Conservation (phyloP, 176 grass and related monocot species). For the Bonia amplexicaulis region DNA sequence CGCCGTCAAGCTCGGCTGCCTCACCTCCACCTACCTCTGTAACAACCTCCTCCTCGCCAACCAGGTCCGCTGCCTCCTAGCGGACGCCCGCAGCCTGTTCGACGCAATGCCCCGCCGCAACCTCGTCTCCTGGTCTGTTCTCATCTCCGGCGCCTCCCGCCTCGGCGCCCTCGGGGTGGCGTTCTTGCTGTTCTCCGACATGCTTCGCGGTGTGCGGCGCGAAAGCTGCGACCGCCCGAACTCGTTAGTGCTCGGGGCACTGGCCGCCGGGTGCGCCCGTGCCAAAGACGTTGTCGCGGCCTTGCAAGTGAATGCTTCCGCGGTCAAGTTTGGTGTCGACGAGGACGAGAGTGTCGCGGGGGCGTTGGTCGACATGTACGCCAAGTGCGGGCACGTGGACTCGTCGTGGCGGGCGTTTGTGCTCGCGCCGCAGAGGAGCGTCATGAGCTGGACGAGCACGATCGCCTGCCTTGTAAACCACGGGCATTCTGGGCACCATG, state of each 20-base stretch:
- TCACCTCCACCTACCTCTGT: constrained; percentile 51
- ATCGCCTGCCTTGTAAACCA: constrained; percentile 50
- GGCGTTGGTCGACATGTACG: constrained; percentile 51
- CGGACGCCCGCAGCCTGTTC: constrained; percentile 47
- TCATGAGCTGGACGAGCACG: constrained; percentile 60
- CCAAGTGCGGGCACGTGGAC: constrained; percentile 47
- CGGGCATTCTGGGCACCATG: neutral
- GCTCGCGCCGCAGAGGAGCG: constrained; percentile 12
- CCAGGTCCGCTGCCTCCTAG: neutral
- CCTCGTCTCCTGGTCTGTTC: constrained; percentile 44
- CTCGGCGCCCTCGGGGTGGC: constrained; percentile 20
- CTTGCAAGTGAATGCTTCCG: constrained; percentile 30
- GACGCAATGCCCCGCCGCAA: constrained; percentile 58
- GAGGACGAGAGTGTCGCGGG: constrained; percentile 38
- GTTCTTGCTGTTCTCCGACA: constrained; percentile 25
- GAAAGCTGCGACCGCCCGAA: constrained; percentile 21
- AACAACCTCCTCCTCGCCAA: constrained; percentile 38
- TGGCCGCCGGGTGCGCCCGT: constrained; percentile 39
- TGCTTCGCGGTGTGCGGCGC: neutral
- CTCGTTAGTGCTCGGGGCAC: constrained; percentile 31
- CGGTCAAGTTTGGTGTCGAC: constrained; percentile 43
- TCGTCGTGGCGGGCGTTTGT: constrained; percentile 38
- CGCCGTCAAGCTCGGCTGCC: constrained; percentile 42
- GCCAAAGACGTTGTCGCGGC: constrained; percentile 18
- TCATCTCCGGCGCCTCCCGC: constrained; percentile 35